Conservation (phyloP, 495 filamentous ascomycete species). For the Viridothelium virens region DNA sequence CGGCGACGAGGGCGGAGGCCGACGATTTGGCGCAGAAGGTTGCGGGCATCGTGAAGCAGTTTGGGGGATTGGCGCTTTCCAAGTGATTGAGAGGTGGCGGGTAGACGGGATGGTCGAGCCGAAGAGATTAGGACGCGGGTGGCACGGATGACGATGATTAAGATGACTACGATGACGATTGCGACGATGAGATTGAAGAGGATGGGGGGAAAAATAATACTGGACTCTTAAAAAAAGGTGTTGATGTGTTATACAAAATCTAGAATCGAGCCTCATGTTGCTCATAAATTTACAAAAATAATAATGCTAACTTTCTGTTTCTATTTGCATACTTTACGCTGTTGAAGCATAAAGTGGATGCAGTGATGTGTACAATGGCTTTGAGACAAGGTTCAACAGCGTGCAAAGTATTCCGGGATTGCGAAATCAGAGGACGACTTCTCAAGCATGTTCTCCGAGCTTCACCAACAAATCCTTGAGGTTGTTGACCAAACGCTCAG, state of each 20-base stretch:
- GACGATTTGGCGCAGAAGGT: slow-evolving; percentile 15
- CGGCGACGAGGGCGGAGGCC: slow-evolving; percentile 41
- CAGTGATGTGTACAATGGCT: not conserved
- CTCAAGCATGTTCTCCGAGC: not conserved
- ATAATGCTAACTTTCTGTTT: not conserved
- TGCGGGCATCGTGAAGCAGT: slow-evolving; percentile 9
- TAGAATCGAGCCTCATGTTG: not conserved
- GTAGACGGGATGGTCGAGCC: too few species aligned
- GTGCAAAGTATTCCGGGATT: too few species aligned
- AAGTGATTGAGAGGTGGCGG: not conserved
- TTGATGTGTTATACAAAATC: not conserved
- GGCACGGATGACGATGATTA: not conserved
- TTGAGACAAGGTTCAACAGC: too few species aligned
- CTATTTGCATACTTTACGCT: not conserved
- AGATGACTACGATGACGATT: not conserved
- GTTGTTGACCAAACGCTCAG: slow-evolving; percentile 26
- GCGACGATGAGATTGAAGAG: not conserved
- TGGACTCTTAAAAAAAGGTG: not conserved
- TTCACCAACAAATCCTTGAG: slow-evolving; percentile 14
- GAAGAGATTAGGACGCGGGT: too few species aligned
- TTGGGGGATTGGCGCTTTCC: not conserved
- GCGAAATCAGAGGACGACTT: too few species aligned
- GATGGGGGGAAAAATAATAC: not conserved
- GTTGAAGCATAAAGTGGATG: not conserved
- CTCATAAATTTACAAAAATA: not conserved